A percentile compares a stretch with the other conserved stretches of the same genome.
Evolutionary conservation across 1,284 basidiomycete species (phyloP).

Genomic region (Meripilus lineatus): DNA sequence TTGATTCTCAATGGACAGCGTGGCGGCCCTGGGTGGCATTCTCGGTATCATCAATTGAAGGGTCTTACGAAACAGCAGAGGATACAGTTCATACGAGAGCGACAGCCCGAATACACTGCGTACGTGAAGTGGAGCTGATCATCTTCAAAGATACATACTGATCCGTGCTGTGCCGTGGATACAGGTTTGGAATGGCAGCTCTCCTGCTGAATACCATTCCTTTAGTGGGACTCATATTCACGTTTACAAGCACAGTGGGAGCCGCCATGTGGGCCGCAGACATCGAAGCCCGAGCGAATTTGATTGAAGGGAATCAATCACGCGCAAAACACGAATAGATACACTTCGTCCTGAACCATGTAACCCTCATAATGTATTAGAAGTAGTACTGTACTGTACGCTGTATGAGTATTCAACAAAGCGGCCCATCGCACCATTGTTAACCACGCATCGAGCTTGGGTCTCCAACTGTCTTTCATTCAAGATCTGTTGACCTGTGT

Average conservation of each 20-base stretch:
- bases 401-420: no score
- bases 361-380: no score
- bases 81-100: slow-evolving; percentile 48
- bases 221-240: slow-evolving; percentile 48
- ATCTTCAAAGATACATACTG: slow-evolving; percentile 1
- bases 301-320: slow-evolving; percentile 14
- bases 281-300: slow-evolving; percentile 39
- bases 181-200: slow-evolving; percentile 56
- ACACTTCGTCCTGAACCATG: background rate
- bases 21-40: slow-evolving; percentile 54
- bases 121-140: slow-evolving; percentile 22
- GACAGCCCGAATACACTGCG: slow-evolving; percentile 40
- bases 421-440: no score
- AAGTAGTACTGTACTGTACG: no score
- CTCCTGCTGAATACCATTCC: slow-evolving; percentile 62
- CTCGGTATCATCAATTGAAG: slow-evolving; percentile 70
- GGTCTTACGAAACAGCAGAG: slow-evolving; percentile 41
- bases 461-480: no score
- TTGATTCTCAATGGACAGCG: slow-evolving; percentile 42
- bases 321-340: background rate
- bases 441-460: no score
- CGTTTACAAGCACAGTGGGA: slow-evolving; percentile 56
- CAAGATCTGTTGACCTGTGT: no score
- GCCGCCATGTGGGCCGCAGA: slow-evolving; percentile 72
- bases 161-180: background rate